A percentile compares a stretch with the other conserved stretches of the same genome.
These are phyloP conservation scores for Allium cepa DNA, from an alignment of 106 monocot genomes.

Conservation along the genomic window DNA sequence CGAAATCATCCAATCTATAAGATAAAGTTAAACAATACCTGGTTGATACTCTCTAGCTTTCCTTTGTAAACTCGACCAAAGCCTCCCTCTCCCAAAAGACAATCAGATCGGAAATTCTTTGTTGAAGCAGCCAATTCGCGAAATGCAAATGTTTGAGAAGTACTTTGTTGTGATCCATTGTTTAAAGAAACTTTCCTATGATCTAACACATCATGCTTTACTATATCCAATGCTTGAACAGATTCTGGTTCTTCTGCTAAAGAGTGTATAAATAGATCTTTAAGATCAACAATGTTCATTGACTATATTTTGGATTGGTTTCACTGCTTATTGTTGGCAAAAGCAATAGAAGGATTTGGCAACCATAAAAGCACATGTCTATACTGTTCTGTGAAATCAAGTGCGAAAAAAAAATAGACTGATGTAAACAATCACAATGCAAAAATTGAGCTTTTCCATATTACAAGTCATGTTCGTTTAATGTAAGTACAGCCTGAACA, in stretches of 20 bases:
- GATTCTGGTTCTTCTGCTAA: slow-evolving; percentile 7
- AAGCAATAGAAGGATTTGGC: neutral
- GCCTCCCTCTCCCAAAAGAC: slow-evolving; percentile 45
- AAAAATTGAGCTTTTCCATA: too few species aligned
- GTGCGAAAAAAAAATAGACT: too few species aligned
- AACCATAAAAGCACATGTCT: too few species aligned
- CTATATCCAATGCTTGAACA: slow-evolving; percentile 4
- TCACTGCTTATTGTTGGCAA: too few species aligned
- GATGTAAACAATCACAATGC: too few species aligned
- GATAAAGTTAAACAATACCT: neutral
- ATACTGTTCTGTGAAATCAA: too few species aligned
- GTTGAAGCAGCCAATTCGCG: slow-evolving; percentile 38
- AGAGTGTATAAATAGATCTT: neutral
- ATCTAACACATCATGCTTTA: slow-evolving; percentile 1
- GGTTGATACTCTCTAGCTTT: slow-evolving; percentile 10
- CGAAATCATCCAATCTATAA: too few species aligned
- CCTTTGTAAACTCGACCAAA: slow-evolving; percentile 45
- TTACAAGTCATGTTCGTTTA: too few species aligned
- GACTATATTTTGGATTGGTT: too few species aligned
- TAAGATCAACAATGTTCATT: neutral
- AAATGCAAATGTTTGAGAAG: slow-evolving; percentile 31
- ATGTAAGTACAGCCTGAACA: too few species aligned
- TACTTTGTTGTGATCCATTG: slow-evolving; percentile 14
- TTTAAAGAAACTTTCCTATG: slow-evolving; percentile 7
- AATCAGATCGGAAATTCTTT: slow-evolving; percentile 33